These are phyloP conservation scores for Aureobasidium lini DNA, from an alignment of 2,329 filamentous ascomycete genomes.

Conservation along the genomic window DNA sequence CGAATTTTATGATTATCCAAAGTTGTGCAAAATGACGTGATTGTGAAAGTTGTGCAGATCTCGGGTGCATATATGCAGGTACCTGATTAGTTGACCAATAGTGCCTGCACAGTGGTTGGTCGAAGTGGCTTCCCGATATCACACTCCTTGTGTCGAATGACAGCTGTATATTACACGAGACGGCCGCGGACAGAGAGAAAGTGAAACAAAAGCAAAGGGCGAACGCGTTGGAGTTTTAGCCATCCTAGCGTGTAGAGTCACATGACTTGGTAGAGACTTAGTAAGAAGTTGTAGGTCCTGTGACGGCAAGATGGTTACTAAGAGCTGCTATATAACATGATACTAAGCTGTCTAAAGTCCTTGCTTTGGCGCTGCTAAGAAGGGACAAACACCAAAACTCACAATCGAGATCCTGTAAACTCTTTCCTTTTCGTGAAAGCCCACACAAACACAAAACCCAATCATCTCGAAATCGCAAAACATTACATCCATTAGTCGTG, in stretches of 20 bases:
- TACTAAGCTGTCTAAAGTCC: not conserved
- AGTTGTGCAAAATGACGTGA: not conserved
- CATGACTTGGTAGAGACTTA: constrained; percentile 10
- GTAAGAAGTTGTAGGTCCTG: constrained; percentile 13
- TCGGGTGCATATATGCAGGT: constrained; percentile 1
- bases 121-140: not conserved
- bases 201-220: not conserved
- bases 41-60: constrained; percentile 1
- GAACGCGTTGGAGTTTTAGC: constrained; percentile 1
- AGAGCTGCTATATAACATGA: not conserved
- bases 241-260: constrained; percentile 9
- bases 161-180: not conserved
- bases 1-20: not conserved
- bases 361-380: not conserved
- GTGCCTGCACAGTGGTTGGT: not conserved
- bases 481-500: constrained; percentile 2
- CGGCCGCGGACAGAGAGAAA: not conserved
- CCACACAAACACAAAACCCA: not conserved
- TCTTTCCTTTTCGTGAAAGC: not conserved
- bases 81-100: not conserved
- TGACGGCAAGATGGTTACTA: constrained; percentile 7
- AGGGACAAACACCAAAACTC: not conserved
- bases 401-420: not conserved
- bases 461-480: not conserved
- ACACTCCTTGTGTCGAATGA: not conserved